Evolutionary conservation across 306 rosid genomes (phyloP), one percentile per base, ranked within the genome.

Genomic region (Acmispon strigosus): DNA sequence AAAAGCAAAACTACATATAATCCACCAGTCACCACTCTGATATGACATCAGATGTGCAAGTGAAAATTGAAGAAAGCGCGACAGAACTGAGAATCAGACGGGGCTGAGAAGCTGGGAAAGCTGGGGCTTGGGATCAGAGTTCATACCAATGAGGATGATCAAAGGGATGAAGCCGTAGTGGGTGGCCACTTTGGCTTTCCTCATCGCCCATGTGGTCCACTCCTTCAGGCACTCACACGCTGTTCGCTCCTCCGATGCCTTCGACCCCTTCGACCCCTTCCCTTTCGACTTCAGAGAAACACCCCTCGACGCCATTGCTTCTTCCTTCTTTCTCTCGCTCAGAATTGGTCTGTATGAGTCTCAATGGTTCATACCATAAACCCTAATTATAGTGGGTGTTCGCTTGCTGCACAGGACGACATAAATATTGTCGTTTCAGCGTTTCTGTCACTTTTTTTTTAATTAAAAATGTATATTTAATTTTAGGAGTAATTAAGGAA

Each of bases 61-160:
- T 10, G 19, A 77, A 82, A 60, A 56, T 20, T n/a, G 68, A 18
- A 61, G 63, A 10, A 24, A 75, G 10, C 27, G 17, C n/a, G 45
- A 44, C 0, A 22, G 14, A 12, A 59, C 13, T 0, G 14, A 1
- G 9, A 10, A 86, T 91, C 86, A 94, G 57, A 94, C 97, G 10
- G 99, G 99, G 87, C 92, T 94, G 72, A 94, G 84, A 60, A 94
- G 99, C 85, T 95, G 99, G 13, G 86, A 87, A 48, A 91, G 81
- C 2, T 83, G 89, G 10, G 99, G 99, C 74, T 89, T 95, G 0
- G 99, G 99, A 0, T 92, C 96, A 2, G 96, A 91, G 77, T 91
- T 91, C 99, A 95, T 95, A 66, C 96, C 99, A 55, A 95, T 79
- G 80, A 95, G 4, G 82, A 95, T 95, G 62, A 95, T 80, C 78